Conservation (phyloP, 1,284 basidiomycete genomes). For the Tetrapyrgos nigripes region DNA sequence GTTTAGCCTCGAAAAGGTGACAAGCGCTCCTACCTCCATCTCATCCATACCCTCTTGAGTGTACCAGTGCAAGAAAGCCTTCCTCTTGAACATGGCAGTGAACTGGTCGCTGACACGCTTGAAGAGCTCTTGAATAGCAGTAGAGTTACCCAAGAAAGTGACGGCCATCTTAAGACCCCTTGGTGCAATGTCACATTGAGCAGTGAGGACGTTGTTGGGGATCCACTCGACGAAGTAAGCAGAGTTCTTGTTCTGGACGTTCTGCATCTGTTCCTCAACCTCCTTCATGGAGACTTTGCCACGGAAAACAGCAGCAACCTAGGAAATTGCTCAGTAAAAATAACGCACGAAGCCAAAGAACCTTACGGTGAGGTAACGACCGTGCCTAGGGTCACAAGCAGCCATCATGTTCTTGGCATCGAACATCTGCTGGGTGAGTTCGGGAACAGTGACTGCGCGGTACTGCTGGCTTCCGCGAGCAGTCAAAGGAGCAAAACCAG, state of each 20-base stretch:
- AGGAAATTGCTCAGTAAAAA: slow-evolving; percentile 17
- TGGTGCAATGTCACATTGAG: slow-evolving; percentile 96
- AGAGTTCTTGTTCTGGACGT: slow-evolving; percentile 96
- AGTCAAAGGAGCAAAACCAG: slow-evolving; percentile 95
- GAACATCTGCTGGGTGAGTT: slow-evolving; percentile 98
- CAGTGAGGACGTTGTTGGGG: slow-evolving; percentile 96
- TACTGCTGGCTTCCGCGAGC: slow-evolving; percentile 93
- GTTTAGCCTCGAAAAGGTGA: neutral
- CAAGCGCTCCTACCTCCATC: slow-evolving; percentile 75
- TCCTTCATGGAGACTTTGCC: slow-evolving; percentile 99
- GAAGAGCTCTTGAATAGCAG: slow-evolving; percentile 97
- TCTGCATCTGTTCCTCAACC: slow-evolving; percentile 98
- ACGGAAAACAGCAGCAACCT: slow-evolving; percentile 97
- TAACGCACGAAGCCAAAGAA: neutral
- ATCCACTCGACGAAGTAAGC: slow-evolving; percentile 99
- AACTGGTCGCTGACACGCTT: slow-evolving; percentile 98
- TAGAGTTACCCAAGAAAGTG: slow-evolving; percentile 98
- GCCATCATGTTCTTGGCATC: slow-evolving; percentile 99
- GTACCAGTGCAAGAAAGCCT: slow-evolving; percentile 99
- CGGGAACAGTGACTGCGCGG: slow-evolving; percentile 94
- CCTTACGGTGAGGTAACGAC: slow-evolving; percentile 89
- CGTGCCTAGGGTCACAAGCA: slow-evolving; percentile 93
- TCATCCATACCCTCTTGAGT: slow-evolving; percentile 99
- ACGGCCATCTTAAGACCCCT: slow-evolving; percentile 95
- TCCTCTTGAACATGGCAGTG: slow-evolving; percentile 98